Percentiles rank a stretch among this genome's conserved stretches.
These are phyloP conservation scores for Picea mariana DNA, from an alignment of 83 land plant genomes.

Conservation along the genomic window DNA sequence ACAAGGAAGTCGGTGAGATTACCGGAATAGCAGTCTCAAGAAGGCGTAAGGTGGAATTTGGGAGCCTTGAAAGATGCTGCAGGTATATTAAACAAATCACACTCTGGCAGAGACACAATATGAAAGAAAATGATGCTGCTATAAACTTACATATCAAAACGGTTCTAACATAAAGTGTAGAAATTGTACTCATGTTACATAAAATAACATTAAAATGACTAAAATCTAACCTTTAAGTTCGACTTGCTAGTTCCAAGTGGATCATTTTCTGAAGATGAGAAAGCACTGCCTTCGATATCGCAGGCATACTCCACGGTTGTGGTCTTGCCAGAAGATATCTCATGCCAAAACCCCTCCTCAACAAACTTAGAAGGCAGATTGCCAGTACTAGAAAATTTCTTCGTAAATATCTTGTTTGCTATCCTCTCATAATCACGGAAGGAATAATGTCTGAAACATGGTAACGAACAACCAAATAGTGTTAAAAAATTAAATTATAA, in stretches of 20 bases:
- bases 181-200: background rate
- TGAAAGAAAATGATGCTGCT: background rate
- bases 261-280: no score
- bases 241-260: no score
- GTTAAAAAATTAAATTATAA: background rate
- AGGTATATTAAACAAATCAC: background rate
- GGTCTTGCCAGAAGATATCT: constrained; percentile 47
- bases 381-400: constrained; percentile 40
- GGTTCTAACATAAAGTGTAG: background rate
- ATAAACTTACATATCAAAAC: background rate
- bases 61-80: constrained; percentile 71
- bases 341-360: constrained; percentile 33
- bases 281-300: no score
- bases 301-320: no score
- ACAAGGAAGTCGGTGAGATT: background rate
- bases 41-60: constrained; percentile 74
- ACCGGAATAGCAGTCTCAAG: constrained; percentile 85
- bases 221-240: constrained; percentile 45
- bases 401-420: constrained; percentile 85
- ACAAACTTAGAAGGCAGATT: no score
- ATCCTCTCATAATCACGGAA: constrained; percentile 92
- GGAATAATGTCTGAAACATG: constrained; percentile 67
- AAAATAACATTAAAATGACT: background rate
- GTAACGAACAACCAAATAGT: background rate
- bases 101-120: constrained; percentile 9